Evolutionary conservation across 768 basidiomycete genomes (phyloP).

Genomic region (Lactifluus hygrophoroides): DNA sequence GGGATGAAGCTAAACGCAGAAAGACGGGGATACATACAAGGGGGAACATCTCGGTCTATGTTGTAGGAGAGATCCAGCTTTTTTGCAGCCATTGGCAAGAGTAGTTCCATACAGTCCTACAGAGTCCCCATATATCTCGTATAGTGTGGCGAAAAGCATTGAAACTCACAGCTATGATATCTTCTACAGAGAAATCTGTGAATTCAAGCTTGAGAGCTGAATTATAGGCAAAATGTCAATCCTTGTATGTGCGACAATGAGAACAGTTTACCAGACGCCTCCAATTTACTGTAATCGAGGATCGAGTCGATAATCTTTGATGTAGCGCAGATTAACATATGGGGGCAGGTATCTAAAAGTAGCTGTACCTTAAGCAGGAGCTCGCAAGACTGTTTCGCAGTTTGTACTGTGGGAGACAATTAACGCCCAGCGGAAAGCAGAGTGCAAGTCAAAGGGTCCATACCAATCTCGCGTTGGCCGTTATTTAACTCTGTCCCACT

Average conservation of each 20-base stretch:
- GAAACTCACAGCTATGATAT: constrained; percentile 52
- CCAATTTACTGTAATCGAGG: constrained; percentile 71
- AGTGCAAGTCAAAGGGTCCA: not conserved
- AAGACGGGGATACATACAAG: constrained; percentile 35
- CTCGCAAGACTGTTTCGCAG: constrained; percentile 72
- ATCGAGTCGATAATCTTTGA: constrained; percentile 69
- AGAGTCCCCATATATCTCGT: not conserved
- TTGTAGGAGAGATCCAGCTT: constrained; percentile 68
- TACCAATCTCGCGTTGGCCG: constrained; percentile 64
- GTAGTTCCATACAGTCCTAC: constrained; percentile 69
- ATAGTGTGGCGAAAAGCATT: no score
- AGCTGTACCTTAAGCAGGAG: constrained; percentile 50
- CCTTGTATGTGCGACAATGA: not conserved
- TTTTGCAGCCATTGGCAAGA: constrained; percentile 66
- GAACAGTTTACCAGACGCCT: constrained; percentile 49
- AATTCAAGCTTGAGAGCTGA: constrained; percentile 63
- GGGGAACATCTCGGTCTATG: constrained; percentile 57
- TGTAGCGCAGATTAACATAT: not conserved
- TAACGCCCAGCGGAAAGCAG: not conserved
- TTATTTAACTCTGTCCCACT: constrained; percentile 61
- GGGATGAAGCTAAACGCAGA: not conserved
- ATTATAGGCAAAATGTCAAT: constrained; percentile 10
- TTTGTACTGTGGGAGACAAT: constrained; percentile 43
- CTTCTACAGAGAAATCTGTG: constrained; percentile 58
- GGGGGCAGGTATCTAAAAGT: not conserved